phyloP scores from a whole-genome alignment of 371 early-diverging fungal genomes.

The Lichtheimia ornata region DNA sequence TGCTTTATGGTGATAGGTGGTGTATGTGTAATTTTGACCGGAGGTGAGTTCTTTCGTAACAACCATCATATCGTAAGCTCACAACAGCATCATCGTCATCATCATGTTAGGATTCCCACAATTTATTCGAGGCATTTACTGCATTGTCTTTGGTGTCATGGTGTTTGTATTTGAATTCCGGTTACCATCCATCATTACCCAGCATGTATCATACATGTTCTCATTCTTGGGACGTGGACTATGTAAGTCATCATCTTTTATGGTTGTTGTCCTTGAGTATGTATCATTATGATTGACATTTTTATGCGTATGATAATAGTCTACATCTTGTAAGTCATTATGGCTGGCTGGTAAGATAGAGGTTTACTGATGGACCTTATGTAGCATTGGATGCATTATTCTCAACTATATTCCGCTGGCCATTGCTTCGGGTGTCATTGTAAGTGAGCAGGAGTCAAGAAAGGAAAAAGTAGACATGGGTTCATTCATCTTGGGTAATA shows the following conservation, averaged over 20 bases:
- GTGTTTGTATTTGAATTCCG: conserved; percentile 42
- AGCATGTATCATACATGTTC: conserved; percentile 25
- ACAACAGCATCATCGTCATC: background rate
- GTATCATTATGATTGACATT: background rate
- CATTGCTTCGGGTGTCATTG: conserved; percentile 28
- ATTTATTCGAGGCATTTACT: conserved; percentile 47
- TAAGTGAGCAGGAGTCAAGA: conserved; percentile 1
- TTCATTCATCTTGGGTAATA: too few relatives aligned
- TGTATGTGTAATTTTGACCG: conserved; percentile 34
- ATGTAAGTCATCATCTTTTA: conserved; percentile 13
- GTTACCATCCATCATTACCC: conserved; percentile 29
- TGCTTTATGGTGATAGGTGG: conserved; percentile 44
- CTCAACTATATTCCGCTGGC: conserved; percentile 15
- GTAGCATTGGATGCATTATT: conserved; percentile 26
- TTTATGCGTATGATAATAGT: conserved; percentile 16
- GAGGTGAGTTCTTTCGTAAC: conserved; percentile 26
- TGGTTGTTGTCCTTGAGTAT: background rate
- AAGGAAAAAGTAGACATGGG: background rate
- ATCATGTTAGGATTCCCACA: conserved; percentile 36
- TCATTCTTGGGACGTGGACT: conserved; percentile 23
- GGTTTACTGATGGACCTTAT: background rate
- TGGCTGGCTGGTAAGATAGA: background rate
- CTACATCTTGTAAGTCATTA: conserved; percentile 29
- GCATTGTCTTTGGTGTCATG: conserved; percentile 43
- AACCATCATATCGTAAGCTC: background rate